Base-by-base conservation (phyloP, 2,329 filamentous ascomycete genomes). In the Xylaria sp. region DNA sequence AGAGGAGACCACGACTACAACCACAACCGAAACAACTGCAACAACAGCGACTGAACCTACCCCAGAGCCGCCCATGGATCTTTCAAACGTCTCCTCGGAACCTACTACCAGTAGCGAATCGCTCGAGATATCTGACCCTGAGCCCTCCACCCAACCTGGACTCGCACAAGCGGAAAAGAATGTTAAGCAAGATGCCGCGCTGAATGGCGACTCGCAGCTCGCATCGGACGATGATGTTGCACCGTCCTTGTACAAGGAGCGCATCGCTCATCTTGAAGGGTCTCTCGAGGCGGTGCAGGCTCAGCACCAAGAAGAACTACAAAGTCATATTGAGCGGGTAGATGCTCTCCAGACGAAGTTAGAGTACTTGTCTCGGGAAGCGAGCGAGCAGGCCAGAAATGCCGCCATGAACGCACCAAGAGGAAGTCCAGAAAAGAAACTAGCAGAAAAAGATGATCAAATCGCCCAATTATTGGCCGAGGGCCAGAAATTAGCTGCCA, bases 311-410 rank as follows among this genome's bases (percentile, higher is more conserved):
- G 90, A 94, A 67, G 94, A 97, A 71, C 82, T 92, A 47, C 86
- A 94, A 68, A 83, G 82, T 53, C 91, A 96, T 63, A 82, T 93
- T 5, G 94, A 99, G 74, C 86, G 89, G 42, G 94, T 97, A 58
- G 94, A 99, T 76, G 89, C 92, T 3, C 77, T 99, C 1, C 91
- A 97, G 72, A 86, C 91, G 5, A 97, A 99, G 71, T 77, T 99
- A 34, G 88, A 92, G 66, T 97, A 95, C 69, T 78, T 99, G 10
- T 87, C 92, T 2, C 88, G 88, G 62, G 89, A 92, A 69, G 87
- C 90, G 10, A 84, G 89, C 0, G 88, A 92, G 37, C 80, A 87
- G 0, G 91, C 94, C 1, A 88, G 87, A 69, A 84, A 85, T 65
- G 82, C 86, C 5, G 86, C 84, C 2, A 76, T 81, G n/a, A 77